Percentiles rank a stretch among this genome's conserved stretches.
Conservation (phyloP, 192 early-diverging fungal genomes). For the Backusella circina region DNA sequence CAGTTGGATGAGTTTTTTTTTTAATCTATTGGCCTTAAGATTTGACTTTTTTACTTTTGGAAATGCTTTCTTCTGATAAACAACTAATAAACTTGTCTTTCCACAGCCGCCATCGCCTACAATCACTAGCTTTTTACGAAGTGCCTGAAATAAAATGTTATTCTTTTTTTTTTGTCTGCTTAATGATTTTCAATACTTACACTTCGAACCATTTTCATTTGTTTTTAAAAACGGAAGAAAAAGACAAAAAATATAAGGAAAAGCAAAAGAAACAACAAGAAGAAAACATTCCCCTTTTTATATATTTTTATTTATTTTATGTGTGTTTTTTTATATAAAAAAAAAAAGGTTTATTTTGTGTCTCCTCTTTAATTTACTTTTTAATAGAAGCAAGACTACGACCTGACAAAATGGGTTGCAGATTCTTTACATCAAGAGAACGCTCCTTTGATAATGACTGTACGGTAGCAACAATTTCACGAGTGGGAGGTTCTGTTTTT, state of each 20-base stretch:
- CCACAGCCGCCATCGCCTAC: constrained; percentile 83
- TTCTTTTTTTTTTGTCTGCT: no score
- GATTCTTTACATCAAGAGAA: constrained; percentile 5
- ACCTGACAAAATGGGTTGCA: neutral
- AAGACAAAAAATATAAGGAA: neutral
- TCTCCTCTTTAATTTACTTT: constrained; percentile 2
- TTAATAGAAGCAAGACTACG: neutral
- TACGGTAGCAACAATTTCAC: neutral
- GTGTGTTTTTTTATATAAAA: neutral
- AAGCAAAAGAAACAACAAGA: neutral
- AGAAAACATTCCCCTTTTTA: constrained; percentile 1
- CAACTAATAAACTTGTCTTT: constrained; percentile 74
- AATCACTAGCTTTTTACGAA: constrained; percentile 67
- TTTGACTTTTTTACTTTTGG: constrained; percentile 67
- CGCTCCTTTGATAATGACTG: neutral
- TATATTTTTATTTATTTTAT: neutral
- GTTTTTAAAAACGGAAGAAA: neutral
- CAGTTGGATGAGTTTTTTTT: no score
- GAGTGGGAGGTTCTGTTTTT: constrained; percentile 10
- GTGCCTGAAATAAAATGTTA: neutral
- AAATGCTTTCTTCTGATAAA: constrained; percentile 66
- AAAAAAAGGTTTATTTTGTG: neutral
- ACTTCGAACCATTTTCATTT: neutral
- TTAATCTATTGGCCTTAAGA: no score
- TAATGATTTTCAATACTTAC: neutral